Base-by-base conservation (phyloP, 306 rosid genomes). In the Cicer judaicum region DNA sequence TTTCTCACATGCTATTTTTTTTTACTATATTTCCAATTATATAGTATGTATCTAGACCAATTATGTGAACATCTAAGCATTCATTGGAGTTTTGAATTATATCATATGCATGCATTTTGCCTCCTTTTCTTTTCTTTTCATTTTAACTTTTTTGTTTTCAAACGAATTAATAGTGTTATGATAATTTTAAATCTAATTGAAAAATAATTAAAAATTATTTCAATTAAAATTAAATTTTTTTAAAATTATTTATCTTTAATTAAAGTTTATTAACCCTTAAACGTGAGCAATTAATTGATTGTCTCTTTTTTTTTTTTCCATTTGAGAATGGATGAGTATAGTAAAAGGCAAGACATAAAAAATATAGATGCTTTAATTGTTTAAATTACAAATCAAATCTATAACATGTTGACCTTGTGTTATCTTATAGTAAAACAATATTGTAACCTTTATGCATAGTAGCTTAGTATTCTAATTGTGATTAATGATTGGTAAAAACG, bases 371-470 rank as follows among this genome's bases (percentile, higher is more conserved):
- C 29, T 0, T 21, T 21, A 21, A 2, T 21, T 21, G 43, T 34
- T 56, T 44, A 68, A 21, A 21, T 21, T 21, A 7, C 73, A 68
- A 10, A 53, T 53, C 62, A 64, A 52, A 63, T 40, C 36, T 63
- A 53, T 55, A 72, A 34, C 49, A 72, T 4, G 64, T 19, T 56
- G 34, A 10, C 18, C 69, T 80, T 74, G 64, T 74, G 68, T 64
- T 57, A 72, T 39, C 64, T 19, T 65, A 56, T 73, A 72, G 64
- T 48, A 60, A 74, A 64, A 56, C n/a, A 79, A 38, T n/a, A 57
- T 56, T 11, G 1, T 34, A 18, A 44, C 50, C 40, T 78, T 12
- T 24, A 40, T 50, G 19, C 19, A 62, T 54, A 70, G 49, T 41
- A 38, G 29, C 9, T 70, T 63, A 50, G 29, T 64, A 43, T 42